These are phyloP conservation scores for Entomophthora muscae DNA, from an alignment of 371 early-diverging fungal genomes.

Conservation along the genomic window DNA sequence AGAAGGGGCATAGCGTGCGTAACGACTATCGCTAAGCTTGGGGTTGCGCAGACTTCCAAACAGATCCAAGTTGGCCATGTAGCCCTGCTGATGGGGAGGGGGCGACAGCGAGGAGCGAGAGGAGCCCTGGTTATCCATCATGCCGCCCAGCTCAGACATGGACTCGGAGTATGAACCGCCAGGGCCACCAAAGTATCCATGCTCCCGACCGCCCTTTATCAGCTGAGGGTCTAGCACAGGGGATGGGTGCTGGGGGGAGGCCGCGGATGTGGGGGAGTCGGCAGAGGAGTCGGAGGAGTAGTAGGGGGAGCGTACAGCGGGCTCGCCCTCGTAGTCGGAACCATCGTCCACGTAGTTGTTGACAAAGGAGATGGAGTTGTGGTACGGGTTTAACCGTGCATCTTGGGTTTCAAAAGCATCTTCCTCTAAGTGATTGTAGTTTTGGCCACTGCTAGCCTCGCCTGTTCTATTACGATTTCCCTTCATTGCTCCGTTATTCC, in stretches of 20 bases:
- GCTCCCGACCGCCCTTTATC: background rate
- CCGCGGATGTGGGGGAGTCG: slow-evolving; percentile 38
- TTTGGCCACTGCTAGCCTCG: background rate
- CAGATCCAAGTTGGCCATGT: slow-evolving; percentile 35
- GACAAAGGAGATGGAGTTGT: background rate
- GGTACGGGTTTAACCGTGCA: background rate
- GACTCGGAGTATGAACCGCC: background rate
- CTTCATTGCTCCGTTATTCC: background rate
- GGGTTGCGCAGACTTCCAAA: slow-evolving; percentile 33
- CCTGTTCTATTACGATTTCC: background rate
- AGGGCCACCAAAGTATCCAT: background rate
- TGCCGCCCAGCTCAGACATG: background rate
- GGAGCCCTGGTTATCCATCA: background rate
- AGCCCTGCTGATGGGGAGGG: background rate
- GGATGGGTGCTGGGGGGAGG: slow-evolving; percentile 1
- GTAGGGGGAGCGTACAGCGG: background rate
- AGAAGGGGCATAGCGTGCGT: slow-evolving; percentile 51
- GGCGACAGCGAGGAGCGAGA: slow-evolving; percentile 13
- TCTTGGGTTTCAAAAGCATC: background rate
- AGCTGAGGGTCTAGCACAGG: background rate
- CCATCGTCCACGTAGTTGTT: slow-evolving; percentile 5
- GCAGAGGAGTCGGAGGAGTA: slow-evolving; percentile 13
- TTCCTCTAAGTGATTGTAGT: background rate
- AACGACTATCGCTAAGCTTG: slow-evolving; percentile 36
- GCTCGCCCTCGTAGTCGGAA: slow-evolving; percentile 2